These are phyloP conservation scores for Metarhizium humberi DNA, from an alignment of 2,329 filamentous ascomycete genomes.

Conservation along the genomic window DNA sequence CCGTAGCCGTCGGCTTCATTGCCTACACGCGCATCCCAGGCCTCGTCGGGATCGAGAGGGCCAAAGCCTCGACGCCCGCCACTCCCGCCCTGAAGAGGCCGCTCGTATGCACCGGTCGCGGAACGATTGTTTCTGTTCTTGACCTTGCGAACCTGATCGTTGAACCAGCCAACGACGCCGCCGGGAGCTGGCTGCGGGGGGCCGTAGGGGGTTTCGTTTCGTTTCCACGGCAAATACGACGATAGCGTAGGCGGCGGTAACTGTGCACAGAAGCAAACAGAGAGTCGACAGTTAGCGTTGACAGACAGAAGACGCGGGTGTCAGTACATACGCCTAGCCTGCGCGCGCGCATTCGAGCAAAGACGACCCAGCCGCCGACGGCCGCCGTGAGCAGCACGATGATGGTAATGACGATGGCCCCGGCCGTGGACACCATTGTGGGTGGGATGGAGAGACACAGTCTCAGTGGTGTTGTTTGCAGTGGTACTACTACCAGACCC, in stretches of 20 bases:
- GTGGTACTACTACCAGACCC: no score
- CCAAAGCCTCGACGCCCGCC: slow-evolving; percentile 50
- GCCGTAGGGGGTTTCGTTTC: slow-evolving; percentile 36
- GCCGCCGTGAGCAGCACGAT: slow-evolving; percentile 49
- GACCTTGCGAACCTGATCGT: slow-evolving; percentile 53
- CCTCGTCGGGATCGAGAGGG: slow-evolving; percentile 70
- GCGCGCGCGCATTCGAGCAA: slow-evolving; percentile 62
- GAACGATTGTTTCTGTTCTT: slow-evolving; percentile 57
- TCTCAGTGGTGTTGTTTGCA: neutral
- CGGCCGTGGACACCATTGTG: slow-evolving; percentile 48
- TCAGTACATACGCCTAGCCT: slow-evolving; percentile 52
- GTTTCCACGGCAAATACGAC: slow-evolving; percentile 64
- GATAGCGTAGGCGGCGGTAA: slow-evolving; percentile 60
- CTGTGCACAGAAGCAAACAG: slow-evolving; percentile 21
- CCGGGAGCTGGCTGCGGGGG: slow-evolving; percentile 46
- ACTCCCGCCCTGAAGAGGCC: slow-evolving; percentile 35
- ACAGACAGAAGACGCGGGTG: neutral
- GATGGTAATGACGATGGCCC: slow-evolving; percentile 65
- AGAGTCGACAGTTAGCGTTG: neutral
- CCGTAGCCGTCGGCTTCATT: slow-evolving; percentile 59
- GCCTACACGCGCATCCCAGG: slow-evolving; percentile 75
- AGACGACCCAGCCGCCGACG: slow-evolving; percentile 58
- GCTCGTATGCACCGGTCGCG: slow-evolving; percentile 64
- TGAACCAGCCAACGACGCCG: slow-evolving; percentile 65
- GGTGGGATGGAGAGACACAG: neutral